A percentile compares a stretch with the other conserved stretches of the same genome.
These are phyloP conservation scores for Colletotrichum sojae DNA, from an alignment of 2,329 filamentous ascomycete genomes.

Conservation along the genomic window DNA sequence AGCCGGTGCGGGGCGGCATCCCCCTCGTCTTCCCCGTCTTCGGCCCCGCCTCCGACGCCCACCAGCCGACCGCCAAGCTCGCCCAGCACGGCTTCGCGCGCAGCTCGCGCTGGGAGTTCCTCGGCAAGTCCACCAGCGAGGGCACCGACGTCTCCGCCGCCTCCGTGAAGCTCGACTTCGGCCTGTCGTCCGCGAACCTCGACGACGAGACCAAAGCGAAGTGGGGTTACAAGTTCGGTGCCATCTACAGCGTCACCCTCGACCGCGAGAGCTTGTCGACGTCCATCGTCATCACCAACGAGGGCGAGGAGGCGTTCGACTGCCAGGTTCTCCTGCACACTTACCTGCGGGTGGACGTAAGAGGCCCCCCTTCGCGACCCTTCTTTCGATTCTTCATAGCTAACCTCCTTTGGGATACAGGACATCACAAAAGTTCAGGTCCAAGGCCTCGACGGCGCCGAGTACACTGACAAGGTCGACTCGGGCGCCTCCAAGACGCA, in stretches of 20 bases:
- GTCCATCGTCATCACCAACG: conserved; percentile 88
- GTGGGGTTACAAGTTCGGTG: conserved; percentile 90
- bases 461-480: conserved; percentile 89
- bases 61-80: conserved; percentile 83
- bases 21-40: conserved; percentile 96
- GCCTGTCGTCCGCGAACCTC: conserved; percentile 82
- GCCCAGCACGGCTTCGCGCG: conserved; percentile 97
- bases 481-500: conserved; percentile 75
- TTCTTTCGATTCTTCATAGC: background rate
- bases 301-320: conserved; percentile 86
- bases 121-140: conserved; percentile 81
- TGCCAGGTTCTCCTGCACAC: conserved; percentile 94
- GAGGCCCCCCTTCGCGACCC: background rate
- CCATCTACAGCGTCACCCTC: conserved; percentile 94
- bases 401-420: conserved; percentile 58
- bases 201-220: conserved; percentile 76
- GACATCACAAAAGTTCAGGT: conserved; percentile 83
- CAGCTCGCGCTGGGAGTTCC: conserved; percentile 90
- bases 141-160: conserved; percentile 64
- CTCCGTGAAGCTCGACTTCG: conserved; percentile 95
- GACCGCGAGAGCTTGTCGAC: conserved; percentile 82
- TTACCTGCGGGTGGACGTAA: conserved; percentile 85
- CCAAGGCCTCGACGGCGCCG: conserved; percentile 80
- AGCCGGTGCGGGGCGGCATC: conserved; percentile 91
- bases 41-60: conserved; percentile 78